Evolutionary conservation across 495 filamentous ascomycete genomes (phyloP).

Genomic region (Podospora didyma): DNA sequence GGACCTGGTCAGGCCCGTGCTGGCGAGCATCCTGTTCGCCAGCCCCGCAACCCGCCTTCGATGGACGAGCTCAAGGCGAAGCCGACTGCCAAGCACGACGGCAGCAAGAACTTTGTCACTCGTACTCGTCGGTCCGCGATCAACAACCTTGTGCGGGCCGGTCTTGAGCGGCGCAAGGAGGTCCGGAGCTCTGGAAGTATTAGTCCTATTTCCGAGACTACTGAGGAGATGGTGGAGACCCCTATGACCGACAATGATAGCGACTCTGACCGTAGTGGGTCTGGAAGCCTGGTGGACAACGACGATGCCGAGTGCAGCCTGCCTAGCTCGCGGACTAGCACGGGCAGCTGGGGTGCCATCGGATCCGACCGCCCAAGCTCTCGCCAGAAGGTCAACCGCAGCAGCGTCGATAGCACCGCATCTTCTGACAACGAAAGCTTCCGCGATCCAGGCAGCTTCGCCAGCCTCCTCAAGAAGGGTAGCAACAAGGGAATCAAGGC

Average conservation of each 20-base stretch:
- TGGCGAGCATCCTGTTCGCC: conserved; percentile 90
- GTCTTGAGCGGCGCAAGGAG: conserved; percentile 76
- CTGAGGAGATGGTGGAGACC: conserved; percentile 68
- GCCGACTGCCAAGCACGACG: conserved; percentile 90
- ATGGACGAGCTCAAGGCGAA: conserved; percentile 87
- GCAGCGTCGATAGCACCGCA: conserved; percentile 58
- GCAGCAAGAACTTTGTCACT: conserved; percentile 96
- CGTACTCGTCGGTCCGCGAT: conserved; percentile 91
- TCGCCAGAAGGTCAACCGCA: conserved; percentile 56
- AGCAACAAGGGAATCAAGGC: conserved; percentile 39
- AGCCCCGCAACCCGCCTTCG: conserved; percentile 87
- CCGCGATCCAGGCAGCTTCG: conserved; percentile 43
- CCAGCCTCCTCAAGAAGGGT: conserved; percentile 56
- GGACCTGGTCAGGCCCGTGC: conserved; percentile 89
- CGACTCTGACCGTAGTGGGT: conserved; percentile 73
- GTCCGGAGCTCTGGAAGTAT: conserved; percentile 67
- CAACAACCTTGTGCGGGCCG: conserved; percentile 84
- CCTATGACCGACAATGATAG: conserved; percentile 73
- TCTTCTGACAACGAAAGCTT: conserved; percentile 41
- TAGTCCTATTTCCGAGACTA: conserved; percentile 80
- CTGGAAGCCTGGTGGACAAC: conserved; percentile 63
- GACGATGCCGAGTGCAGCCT: conserved; percentile 67
- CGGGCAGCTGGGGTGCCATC: conserved; percentile 68
- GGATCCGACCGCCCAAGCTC: conserved; percentile 70
- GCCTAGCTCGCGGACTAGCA: conserved; percentile 73